Evolutionary conservation across 1,284 basidiomycete genomes (phyloP), one percentile per base, ranked within the genome.

Genomic region (Heimioporus retisporus): DNA sequence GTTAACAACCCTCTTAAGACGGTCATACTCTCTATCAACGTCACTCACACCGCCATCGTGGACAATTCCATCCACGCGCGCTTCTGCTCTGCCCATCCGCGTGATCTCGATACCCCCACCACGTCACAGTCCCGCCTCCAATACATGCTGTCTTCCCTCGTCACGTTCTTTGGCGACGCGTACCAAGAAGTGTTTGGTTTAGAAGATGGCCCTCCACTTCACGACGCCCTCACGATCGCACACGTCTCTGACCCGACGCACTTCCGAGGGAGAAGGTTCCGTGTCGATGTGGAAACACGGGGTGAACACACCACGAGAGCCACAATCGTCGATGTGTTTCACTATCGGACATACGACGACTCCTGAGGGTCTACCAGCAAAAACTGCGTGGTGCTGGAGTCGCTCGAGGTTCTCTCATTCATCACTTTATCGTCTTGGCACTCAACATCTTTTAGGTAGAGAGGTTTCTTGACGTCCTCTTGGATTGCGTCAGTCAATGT

Each of bases 11-110:
- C 86, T 2, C 72, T 89, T 18, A 83, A 81, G 69, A 86, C 85
- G 59, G 81, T 83, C 16, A 94, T 95, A 93, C 86, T 96, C 19
- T 93, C 94, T 0, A 86, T 96, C 70, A 96, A 96, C 72, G 91
- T 95, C 23, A 94, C 94, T 4, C 94, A 96, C 75, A 91, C 88
- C 4, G 93, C 91, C 2, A 92, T 96, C 69, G 88, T 93, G 56
- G 91, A 88, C 14, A 75, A 77, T 50, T 72, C 78, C 14, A 79
- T 90, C 23, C 90, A 90, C 69, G 65, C 77, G 0, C 77, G 80
- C 19, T 80, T 95, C 6, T 85, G 93, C 53, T 77, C 80, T 10
- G 80, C 86, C 2, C 82, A 86, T 1, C 69, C 71, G 53, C 40
- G 21, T 11, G 63, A 61, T 10, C 18, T 55, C 19, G 43, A 67